These are phyloP conservation scores for Umbellularia californica DNA, from an alignment of 164 flowering plant genomes.

Conservation along the genomic window DNA sequence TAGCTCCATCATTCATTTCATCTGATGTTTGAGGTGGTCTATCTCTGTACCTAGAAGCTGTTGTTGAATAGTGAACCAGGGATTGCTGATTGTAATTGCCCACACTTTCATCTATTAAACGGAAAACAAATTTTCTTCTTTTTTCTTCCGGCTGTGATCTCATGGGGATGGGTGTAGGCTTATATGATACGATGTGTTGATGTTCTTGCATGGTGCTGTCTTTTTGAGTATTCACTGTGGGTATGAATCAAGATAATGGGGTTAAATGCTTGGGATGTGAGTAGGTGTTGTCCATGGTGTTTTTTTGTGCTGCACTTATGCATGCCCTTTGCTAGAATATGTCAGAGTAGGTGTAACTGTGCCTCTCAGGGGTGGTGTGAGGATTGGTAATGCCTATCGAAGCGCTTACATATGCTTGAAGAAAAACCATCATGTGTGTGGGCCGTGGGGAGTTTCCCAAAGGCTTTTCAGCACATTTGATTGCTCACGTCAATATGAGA, in stretches of 20 bases:
- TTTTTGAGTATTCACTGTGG: background rate
- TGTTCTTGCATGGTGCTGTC: background rate
- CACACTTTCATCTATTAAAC: too few species aligned
- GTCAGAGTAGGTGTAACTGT: background rate
- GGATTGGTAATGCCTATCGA: background rate
- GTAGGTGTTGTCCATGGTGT: background rate
- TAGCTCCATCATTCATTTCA: too few species aligned
- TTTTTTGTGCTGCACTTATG: background rate
- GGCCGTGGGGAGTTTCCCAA: too few species aligned
- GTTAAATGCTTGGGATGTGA: background rate
- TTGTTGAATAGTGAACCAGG: too few species aligned
- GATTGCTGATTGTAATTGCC: too few species aligned
- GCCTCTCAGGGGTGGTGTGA: background rate
- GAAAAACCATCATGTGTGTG: background rate
- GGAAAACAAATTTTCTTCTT: too few species aligned
- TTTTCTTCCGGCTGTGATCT: background rate
- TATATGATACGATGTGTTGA: background rate
- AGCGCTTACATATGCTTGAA: background rate
- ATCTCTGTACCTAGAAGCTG: too few species aligned
- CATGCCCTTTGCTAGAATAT: background rate
- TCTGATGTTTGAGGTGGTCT: too few species aligned
- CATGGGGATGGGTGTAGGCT: background rate
- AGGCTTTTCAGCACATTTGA: background rate
- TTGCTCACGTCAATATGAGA: background rate
- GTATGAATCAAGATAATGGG: background rate